A percentile compares a stretch with the other conserved stretches of the same genome.
Conservation (phyloP, 495 filamentous ascomycete genomes). For the Podospora fimiseda region DNA sequence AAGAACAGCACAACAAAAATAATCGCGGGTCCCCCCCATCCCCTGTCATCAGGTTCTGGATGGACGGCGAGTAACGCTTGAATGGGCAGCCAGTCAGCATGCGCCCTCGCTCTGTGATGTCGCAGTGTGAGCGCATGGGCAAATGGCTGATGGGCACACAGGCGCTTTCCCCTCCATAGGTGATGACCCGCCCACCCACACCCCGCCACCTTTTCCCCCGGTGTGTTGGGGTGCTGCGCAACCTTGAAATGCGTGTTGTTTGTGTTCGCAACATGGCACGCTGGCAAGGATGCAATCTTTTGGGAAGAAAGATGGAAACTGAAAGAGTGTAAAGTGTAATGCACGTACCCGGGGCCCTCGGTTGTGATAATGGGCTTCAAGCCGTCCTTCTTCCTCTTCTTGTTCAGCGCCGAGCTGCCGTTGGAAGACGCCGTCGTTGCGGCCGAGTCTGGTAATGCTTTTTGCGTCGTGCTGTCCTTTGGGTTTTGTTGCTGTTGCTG, state of each 20-base stretch:
- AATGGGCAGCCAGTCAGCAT: conserved; percentile 5
- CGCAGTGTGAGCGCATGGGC: conserved; percentile 24
- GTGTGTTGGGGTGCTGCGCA: not conserved
- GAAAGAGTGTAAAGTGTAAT: conserved; percentile 21
- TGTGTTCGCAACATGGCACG: not conserved
- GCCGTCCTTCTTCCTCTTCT: conserved; percentile 85
- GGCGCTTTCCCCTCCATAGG: conserved; percentile 15
- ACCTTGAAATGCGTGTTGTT: not conserved
- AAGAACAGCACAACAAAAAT: conserved; percentile 18
- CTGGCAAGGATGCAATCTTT: too few species aligned
- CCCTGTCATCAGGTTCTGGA: conserved; percentile 1
- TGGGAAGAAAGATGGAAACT: conserved; percentile 11
- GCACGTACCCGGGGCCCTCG: conserved; percentile 50
- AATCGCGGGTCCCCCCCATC: conserved; percentile 11
- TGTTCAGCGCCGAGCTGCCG: conserved; percentile 46
- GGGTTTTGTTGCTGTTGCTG: not conserved
- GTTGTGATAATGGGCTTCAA: conserved; percentile 88
- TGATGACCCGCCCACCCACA: conserved; percentile 17
- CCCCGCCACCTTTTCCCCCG: conserved; percentile 24
- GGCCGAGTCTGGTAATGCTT: conserved; percentile 16
- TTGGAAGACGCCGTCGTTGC: conserved; percentile 22
- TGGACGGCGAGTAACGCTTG: not conserved
- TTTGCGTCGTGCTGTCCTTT: conserved; percentile 23
- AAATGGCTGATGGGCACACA: too few species aligned
- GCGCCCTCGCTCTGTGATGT: conserved; percentile 18